Base-by-base conservation (phyloP, 345 rosid species). In the Luvunga scandens region DNA sequence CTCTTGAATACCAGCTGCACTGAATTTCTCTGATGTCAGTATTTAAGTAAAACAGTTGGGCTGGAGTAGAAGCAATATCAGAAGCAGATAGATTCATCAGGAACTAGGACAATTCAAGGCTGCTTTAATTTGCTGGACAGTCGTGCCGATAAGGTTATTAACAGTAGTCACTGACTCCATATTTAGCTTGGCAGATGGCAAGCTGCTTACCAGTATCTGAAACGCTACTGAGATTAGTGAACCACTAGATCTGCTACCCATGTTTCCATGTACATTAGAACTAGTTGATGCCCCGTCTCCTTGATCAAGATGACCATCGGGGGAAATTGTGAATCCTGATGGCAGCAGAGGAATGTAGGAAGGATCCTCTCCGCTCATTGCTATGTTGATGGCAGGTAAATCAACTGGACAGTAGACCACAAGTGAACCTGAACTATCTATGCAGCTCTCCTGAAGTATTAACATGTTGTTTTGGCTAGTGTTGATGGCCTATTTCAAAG, bases 151-250 rank as follows among this genome's bases (percentile, higher is more conserved):
- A 50, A 96, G 90, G 90, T 89, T 90, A 83, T 96, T 94, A 72
- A 96, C 95, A 24, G 97, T 96, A 50, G 88, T 87, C 78, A 96
- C 99, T 6, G 99, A 96, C 86, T 96, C 99, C 90, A 94, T 69
- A 85, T 91, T 96, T 73, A 96, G 90, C 82, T 89, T 96, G 0
- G 97, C 94, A 1, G 97, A 88, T 56, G 98, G 99, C 82, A 90
- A 76, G 86, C 88, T 92, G 87, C 93, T 92, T 33, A 96, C 97
- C 79, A 92, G 85, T 81, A 96, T 96, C 87, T 96, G 99, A 82
- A 96, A 96, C 0, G 97, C 96, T 69, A 96, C 97, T 1, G 99
- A 90, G 24, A 96, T 87, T 77, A 96, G 84, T 8, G 97, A 92
- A 39, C 97, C 95, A 10, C 88, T 77, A 0, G 91, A 86, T 69